phyloP scores from a whole-genome alignment of 2,329 filamentous ascomycete genomes.

The Pleoardoris graminearum region DNA sequence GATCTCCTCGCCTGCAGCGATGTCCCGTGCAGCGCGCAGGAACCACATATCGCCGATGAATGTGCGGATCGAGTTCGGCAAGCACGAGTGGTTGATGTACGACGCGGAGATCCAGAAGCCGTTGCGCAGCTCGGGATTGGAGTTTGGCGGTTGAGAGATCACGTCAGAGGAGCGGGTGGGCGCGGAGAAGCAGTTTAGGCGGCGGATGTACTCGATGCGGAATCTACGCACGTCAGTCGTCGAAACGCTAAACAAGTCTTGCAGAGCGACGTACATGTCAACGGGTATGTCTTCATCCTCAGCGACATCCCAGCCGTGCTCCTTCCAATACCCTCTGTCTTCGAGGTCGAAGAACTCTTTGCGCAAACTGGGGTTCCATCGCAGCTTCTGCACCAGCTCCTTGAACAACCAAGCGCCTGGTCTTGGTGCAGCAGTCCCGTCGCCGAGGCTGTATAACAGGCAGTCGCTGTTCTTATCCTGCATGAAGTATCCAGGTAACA shows the following conservation, averaged over 20 bases:
- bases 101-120: constrained; percentile 49
- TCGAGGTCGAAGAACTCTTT: constrained; percentile 40
- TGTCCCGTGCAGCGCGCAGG: constrained; percentile 46
- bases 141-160: constrained; percentile 15
- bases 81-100: constrained; percentile 50
- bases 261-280: constrained; percentile 45
- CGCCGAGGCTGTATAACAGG: constrained; percentile 23
- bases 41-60: constrained; percentile 47
- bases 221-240: constrained; percentile 38
- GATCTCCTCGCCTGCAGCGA: constrained; percentile 25
- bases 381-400: constrained; percentile 52
- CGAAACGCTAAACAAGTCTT: neutral
- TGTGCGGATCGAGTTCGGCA: constrained; percentile 43
- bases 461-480: constrained; percentile 24
- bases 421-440: constrained; percentile 36
- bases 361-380: constrained; percentile 45
- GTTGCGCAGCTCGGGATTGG: constrained; percentile 22
- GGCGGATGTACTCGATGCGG: constrained; percentile 49
- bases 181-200: constrained; percentile 52
- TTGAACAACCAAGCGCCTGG: constrained; percentile 49
- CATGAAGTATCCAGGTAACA: constrained; percentile 44
- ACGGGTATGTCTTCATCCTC: constrained; percentile 36
- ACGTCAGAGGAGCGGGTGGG: constrained; percentile 24
- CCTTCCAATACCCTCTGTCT: constrained; percentile 36
- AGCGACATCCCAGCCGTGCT: constrained; percentile 39